Evolutionary conservation across 805 yeast genomes (phyloP).

Genomic region (Kurtzmaniella cleridarum): DNA sequence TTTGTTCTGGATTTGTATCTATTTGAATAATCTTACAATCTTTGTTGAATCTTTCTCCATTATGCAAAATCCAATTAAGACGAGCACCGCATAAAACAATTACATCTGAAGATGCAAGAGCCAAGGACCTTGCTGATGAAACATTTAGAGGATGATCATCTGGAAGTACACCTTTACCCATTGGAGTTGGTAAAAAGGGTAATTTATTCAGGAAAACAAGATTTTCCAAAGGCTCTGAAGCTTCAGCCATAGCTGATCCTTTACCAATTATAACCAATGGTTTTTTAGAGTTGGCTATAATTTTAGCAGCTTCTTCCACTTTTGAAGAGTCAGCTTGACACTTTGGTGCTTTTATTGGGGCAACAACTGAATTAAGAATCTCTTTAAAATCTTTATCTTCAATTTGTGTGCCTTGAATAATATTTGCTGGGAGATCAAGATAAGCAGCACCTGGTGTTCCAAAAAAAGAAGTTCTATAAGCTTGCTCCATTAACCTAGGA

Average conservation of each 20-base stretch:
- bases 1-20: constrained; percentile 48
- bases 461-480: constrained; percentile 36
- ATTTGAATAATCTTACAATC: constrained; percentile 51
- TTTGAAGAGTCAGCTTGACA: constrained; percentile 28
- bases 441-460: constrained; percentile 62
- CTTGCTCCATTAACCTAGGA: constrained; percentile 39
- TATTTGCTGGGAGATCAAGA: constrained; percentile 60
- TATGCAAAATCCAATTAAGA: constrained; percentile 69
- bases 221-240: constrained; percentile 31
- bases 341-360: constrained; percentile 18
- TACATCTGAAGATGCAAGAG: constrained; percentile 52
- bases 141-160: constrained; percentile 46
- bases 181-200: constrained; percentile 68
- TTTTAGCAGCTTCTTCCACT: constrained; percentile 29
- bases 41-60: constrained; percentile 49
- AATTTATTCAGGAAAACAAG: constrained; percentile 40
- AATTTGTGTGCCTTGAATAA: constrained; percentile 36
- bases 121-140: constrained; percentile 62
- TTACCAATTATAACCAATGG: constrained; percentile 63
- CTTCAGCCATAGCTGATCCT: constrained; percentile 48
- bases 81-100: constrained; percentile 60
- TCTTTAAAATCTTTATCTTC: background rate
- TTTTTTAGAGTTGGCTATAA: constrained; percentile 28
- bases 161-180: constrained; percentile 69
- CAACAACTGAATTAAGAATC: background rate